Evolutionary conservation across 2,329 filamentous ascomycete species (phyloP).

Genomic region (Pseudogymnoascus sp.): DNA sequence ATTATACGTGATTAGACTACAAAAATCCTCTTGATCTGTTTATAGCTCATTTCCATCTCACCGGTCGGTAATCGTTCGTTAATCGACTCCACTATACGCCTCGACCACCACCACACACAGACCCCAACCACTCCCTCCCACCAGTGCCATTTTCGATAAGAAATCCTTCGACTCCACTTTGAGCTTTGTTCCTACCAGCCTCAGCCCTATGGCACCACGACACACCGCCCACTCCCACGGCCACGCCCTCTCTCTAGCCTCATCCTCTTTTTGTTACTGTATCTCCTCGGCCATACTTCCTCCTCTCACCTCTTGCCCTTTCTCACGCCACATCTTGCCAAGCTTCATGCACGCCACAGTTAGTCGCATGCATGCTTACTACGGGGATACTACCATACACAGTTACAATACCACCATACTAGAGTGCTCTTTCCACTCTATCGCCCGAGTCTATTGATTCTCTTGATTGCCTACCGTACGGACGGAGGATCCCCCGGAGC

Average conservation of each 20-base stretch:
- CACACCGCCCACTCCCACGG: background rate
- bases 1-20: background rate
- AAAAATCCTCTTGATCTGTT: background rate
- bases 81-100: background rate
- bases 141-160: background rate
- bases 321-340: background rate
- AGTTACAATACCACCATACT: background rate
- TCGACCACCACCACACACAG: background rate
- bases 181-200: background rate
- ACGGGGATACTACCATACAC: background rate
- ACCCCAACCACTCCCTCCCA: background rate
- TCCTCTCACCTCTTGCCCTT: background rate
- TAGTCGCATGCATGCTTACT: background rate
- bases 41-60: background rate
- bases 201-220: background rate
- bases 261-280: background rate
- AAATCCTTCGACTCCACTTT: background rate
- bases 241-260: background rate
- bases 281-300: background rate
- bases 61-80: background rate
- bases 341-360: background rate
- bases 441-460: background rate
- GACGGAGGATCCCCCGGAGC: background rate
- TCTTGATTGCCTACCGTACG: too few relatives aligned
- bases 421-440: background rate